Base-by-base conservation (phyloP, 2,329 filamentous ascomycete species). In the Trichoderma atroviride region DNA sequence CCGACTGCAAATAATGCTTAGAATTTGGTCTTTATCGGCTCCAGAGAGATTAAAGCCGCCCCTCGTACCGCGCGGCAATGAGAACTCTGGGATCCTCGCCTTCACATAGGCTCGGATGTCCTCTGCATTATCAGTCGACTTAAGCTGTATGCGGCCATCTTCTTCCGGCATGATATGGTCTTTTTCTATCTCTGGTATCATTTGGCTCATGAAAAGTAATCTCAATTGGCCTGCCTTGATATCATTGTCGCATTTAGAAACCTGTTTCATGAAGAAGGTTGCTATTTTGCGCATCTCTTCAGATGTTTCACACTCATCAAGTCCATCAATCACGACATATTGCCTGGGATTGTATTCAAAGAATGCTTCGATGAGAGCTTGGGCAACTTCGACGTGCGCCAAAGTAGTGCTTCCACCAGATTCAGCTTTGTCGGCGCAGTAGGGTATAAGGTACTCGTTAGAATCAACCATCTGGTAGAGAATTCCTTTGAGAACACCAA, bases 281-380 rank as follows among this genome's bases (percentile, higher is more conserved):
- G 62, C 62, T 5, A 27, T 14, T 43, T 43, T 57, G 5, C 33
- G 62, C 19, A 37, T 31, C 56, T 65, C 62, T 7, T 31, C 4
- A 0, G 27, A 0, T 29, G 52, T 43, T 24, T 65, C 52, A 11
- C 62, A 65, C 24, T 65, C 62, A 37, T 65, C 27, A 22, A 65
- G 37, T n/a, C 62, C 62, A 19, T 65, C 62, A 22, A 65, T 65
- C 6, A 65, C 31, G 4, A 65, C 29, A 10, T 65, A 65, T 13
- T 65, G 62, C 52, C 62, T 31, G 4, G 52, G 24, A 19, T 65
- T 65, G 6, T 65, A 65, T 19, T 65, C 62, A 24, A 65, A 31
- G 24, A 65, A 65, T 10, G 35, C 52, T 5, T 65, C 52, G 0
- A 65, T 24, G 19, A 65, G 62, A 43, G 19, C 9, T 40, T 65